These are phyloP conservation scores for Nymphaea thermarum DNA, from an alignment of 164 flowering plant genomes.

Conservation along the genomic window DNA sequence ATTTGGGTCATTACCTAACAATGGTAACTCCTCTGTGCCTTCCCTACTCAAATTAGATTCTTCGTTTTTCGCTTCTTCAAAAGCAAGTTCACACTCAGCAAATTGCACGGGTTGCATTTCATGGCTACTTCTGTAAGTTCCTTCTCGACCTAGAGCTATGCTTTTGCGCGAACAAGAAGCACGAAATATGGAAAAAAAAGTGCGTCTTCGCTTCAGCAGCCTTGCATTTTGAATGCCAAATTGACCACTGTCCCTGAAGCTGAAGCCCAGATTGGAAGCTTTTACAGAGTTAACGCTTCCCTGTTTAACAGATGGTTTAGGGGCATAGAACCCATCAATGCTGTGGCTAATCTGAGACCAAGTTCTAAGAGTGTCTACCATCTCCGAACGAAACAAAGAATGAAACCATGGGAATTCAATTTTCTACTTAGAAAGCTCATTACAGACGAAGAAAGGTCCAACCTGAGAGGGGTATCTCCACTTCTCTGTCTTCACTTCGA, in stretches of 20 bases:
- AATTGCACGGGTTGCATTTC: neutral
- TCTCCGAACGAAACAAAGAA: neutral
- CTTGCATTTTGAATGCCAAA: neutral
- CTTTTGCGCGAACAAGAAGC: neutral
- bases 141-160: neutral
- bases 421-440: neutral
- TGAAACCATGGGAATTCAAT: neutral
- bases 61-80: too few relatives aligned
- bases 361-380: neutral
- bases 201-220: neutral
- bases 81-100: too few relatives aligned
- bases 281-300: neutral
- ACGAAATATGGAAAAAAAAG: neutral
- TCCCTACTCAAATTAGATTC: neutral
- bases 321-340: neutral
- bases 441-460: neutral
- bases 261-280: neutral
- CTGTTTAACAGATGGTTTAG: neutral
- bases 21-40: neutral
- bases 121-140: neutral
- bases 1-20: neutral
- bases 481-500: too few relatives aligned
- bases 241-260: neutral
- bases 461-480: neutral
- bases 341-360: neutral